Evolutionary conservation across 1,139 yeast genomes (phyloP).

Genomic region (Pichia sp.): DNA sequence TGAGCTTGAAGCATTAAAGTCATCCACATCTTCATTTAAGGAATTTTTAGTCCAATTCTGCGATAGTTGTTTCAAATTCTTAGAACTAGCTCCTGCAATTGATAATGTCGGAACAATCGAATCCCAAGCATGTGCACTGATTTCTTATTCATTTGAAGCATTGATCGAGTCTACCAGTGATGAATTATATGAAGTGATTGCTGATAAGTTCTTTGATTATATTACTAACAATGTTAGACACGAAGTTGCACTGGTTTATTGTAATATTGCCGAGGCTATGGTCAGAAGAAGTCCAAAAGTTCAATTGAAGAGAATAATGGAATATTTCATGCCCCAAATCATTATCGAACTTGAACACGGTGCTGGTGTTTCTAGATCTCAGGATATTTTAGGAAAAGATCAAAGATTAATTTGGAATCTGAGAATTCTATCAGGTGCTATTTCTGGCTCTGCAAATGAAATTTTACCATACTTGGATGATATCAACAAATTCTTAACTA

Average conservation of each 20-base stretch:
- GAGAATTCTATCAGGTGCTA: slow-evolving; percentile 65
- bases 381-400: slow-evolving; percentile 71
- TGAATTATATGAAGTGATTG: slow-evolving; percentile 52
- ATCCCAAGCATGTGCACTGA: slow-evolving; percentile 50
- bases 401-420: slow-evolving; percentile 74
- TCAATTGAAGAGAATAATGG: slow-evolving; percentile 46
- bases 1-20: slow-evolving; percentile 58
- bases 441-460: slow-evolving; percentile 63
- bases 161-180: slow-evolving; percentile 71
- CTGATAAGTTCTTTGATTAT: slow-evolving; percentile 55
- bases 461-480: slow-evolving; percentile 47
- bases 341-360: slow-evolving; percentile 73
- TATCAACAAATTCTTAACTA: slow-evolving; percentile 49
- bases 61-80: slow-evolving; percentile 58
- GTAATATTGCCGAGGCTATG: slow-evolving; percentile 67
- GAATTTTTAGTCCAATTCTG: slow-evolving; percentile 58
- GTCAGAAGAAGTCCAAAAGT: slow-evolving; percentile 58
- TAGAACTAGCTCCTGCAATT: slow-evolving; percentile 78
- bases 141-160: slow-evolving; percentile 67
- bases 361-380: slow-evolving; percentile 73
- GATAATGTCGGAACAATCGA: slow-evolving; percentile 44
- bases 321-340: slow-evolving; percentile 50
- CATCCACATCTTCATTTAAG: slow-evolving; percentile 73
- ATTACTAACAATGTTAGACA: slow-evolving; percentile 60
- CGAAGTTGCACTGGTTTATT: slow-evolving; percentile 65